phyloP scores from a whole-genome alignment of 2,329 filamentous ascomycete species.

The Alternaria brassicae region DNA sequence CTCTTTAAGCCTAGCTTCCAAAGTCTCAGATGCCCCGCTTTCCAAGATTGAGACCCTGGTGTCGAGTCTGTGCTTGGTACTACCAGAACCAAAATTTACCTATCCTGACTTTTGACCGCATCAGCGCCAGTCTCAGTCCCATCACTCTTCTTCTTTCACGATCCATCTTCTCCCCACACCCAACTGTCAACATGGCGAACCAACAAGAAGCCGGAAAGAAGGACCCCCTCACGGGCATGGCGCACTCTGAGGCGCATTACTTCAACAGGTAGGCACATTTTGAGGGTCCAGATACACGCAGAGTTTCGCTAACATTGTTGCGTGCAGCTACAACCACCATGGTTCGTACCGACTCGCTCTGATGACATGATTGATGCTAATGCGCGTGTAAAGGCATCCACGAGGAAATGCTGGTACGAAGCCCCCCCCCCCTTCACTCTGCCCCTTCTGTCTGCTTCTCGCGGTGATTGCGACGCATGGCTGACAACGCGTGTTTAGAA shows the following conservation, averaged over 20 bases:
- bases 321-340: conserved; percentile 91
- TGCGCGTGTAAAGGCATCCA: conserved; percentile 75
- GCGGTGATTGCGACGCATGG: not conserved
- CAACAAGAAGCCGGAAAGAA: conserved; percentile 36
- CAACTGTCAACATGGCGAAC: conserved; percentile 32
- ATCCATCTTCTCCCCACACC: conserved; percentile 6
- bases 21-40: conserved; percentile 16
- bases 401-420: conserved; percentile 94
- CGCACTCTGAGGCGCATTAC: conserved; percentile 97
- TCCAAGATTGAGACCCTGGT: conserved; percentile 10
- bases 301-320: conserved; percentile 47
- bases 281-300: conserved; percentile 27
- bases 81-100: conserved; percentile 42
- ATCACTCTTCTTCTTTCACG: conserved; percentile 6
- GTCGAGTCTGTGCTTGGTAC: conserved; percentile 25
- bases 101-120: conserved; percentile 24
- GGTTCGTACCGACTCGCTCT: conserved; percentile 65
- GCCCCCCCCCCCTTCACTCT: conserved; percentile 11
- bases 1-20: conserved; percentile 7
- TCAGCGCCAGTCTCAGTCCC: conserved; percentile 20
- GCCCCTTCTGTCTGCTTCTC: conserved; percentile 10
- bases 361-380: conserved; percentile 47
- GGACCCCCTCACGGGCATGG: conserved; percentile 69
- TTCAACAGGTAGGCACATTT: conserved; percentile 81
- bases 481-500: conserved; percentile 65